Base-by-base conservation (phyloP, 805 yeast species). In the Candida silvicultrix region DNA sequence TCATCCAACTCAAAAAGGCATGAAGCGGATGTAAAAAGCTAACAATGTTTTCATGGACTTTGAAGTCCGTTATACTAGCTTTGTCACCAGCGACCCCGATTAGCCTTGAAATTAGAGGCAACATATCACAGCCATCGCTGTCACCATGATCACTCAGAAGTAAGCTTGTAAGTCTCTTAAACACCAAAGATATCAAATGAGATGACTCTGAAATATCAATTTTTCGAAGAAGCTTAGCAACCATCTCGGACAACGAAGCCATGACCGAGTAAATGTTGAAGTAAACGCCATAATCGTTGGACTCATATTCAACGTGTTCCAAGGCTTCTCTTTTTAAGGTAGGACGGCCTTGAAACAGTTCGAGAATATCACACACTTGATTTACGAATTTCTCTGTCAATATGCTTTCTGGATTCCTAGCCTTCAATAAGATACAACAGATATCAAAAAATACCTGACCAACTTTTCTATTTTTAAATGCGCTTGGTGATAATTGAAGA, bases 261-360 rank as follows among this genome's bases (percentile, higher is more conserved):
- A 87, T 73, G 4, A 81, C 85, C 45, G 86, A 82, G 48, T 82
- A 62, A 45, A 59, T 59, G 41, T 61, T 60, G 50, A 61, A 63
- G 43, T 59, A 63, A 6, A 62, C 31, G 1, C 60, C 59, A 41
- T 56, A 94, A 43, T 87, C 92, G 29, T 86, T 87, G 40, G 81
- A 82, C 59, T 92, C 99, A 60, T 85, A 94, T 59, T 90, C 97
- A 10, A 92, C 89, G 62, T 92, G 99, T 48, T 79, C 83, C 6
- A 75, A 71, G 4, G 80, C 78, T 57, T 89, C 96, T 48, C 98
- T 73, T 49, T 73, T 76, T 55, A 88, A 67, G 0, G 85, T 81
- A 1, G 94, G 86, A 40, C 80, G 73, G 3, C 96, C 90, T 62
- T 89, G 94, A 55, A 89, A 85, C 29, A 88, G 64, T 2, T 78